phyloP scores from a whole-genome alignment of 2,329 filamentous ascomycete species.

The Paraconiothyrium brasiliense region DNA sequence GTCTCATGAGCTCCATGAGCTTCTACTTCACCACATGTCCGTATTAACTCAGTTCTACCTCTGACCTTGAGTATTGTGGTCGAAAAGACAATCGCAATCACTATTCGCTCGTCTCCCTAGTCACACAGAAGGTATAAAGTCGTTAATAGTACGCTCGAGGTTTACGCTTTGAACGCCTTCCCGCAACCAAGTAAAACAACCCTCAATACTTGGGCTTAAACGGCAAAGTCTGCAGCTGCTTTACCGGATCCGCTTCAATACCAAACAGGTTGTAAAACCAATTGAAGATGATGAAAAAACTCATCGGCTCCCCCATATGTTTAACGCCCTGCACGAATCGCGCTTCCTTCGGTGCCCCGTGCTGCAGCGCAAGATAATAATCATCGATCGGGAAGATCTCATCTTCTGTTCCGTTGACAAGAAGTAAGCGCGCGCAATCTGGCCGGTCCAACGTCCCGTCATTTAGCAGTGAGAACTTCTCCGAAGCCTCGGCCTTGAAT shows the following conservation, averaged over 20 bases:
- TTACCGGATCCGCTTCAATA: conserved; percentile 52
- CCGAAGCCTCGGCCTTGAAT: conserved; percentile 59
- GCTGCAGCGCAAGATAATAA: conserved; percentile 63
- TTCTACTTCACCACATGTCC: too few relatives aligned
- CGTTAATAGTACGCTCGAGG: not conserved
- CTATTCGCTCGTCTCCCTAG: not conserved
- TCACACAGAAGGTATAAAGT: not conserved
- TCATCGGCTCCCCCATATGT: conserved; percentile 63
- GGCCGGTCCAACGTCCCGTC: conserved; percentile 64
- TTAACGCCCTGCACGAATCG: conserved; percentile 55
- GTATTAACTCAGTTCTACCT: not conserved
- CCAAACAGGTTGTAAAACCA: conserved; percentile 62
- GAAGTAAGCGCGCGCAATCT: conserved; percentile 59
- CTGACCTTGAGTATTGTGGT: not conserved
- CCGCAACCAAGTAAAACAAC: not conserved
- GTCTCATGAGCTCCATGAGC: too few relatives aligned
- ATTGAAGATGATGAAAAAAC: conserved; percentile 58
- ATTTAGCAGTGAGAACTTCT: conserved; percentile 64
- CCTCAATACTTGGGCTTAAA: conserved; percentile 56
- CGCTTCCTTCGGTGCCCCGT: conserved; percentile 64
- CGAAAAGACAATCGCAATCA: not conserved
- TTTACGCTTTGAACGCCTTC: not conserved
- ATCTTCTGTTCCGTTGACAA: conserved; percentile 68
- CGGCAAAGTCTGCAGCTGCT: conserved; percentile 58
- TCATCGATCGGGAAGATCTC: conserved; percentile 72